Evolutionary conservation across 768 basidiomycete species (phyloP).

Genomic region (Xerocomus brunneocitrinus): DNA sequence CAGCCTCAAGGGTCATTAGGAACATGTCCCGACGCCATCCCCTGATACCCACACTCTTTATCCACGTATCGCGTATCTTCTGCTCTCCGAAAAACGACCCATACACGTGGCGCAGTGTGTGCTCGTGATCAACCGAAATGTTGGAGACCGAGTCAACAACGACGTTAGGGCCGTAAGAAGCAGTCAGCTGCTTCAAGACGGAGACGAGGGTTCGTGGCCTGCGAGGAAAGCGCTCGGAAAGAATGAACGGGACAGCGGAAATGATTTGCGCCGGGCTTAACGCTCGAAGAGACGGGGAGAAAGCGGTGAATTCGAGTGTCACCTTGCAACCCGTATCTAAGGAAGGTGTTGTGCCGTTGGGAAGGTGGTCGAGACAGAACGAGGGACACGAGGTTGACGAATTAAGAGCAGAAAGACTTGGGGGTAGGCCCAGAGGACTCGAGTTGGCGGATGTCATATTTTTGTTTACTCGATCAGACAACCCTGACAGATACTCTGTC

Average conservation of each 20-base stretch:
- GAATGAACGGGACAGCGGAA: constrained; percentile 42
- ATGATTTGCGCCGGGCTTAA: constrained; percentile 37
- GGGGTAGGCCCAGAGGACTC: constrained; percentile 10
- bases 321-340: constrained; percentile 15
- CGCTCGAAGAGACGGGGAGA: constrained; percentile 33
- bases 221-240: constrained; percentile 30
- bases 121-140: constrained; percentile 34
- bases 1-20: constrained; percentile 50
- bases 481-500: background rate
- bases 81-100: constrained; percentile 8
- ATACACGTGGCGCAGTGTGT: constrained; percentile 8
- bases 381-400: constrained; percentile 4
- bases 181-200: constrained; percentile 35
- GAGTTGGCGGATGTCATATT: background rate
- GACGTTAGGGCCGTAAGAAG: constrained; percentile 19
- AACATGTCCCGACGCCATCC: constrained; percentile 47
- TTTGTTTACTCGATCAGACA: background rate
- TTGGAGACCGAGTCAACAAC: constrained; percentile 36
- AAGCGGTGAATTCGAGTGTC: constrained; percentile 36
- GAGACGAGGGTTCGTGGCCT: constrained; percentile 35
- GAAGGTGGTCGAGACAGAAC: constrained; percentile 23
- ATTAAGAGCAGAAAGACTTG: constrained; percentile 4
- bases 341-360: constrained; percentile 9
- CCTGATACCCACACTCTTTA: constrained; percentile 25
- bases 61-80: constrained; percentile 9